A percentile compares a stretch with the other conserved stretches of the same genome.
These are phyloP conservation scores for Hibiscus trionum DNA, from an alignment of 345 rosid species.

Conservation along the genomic window DNA sequence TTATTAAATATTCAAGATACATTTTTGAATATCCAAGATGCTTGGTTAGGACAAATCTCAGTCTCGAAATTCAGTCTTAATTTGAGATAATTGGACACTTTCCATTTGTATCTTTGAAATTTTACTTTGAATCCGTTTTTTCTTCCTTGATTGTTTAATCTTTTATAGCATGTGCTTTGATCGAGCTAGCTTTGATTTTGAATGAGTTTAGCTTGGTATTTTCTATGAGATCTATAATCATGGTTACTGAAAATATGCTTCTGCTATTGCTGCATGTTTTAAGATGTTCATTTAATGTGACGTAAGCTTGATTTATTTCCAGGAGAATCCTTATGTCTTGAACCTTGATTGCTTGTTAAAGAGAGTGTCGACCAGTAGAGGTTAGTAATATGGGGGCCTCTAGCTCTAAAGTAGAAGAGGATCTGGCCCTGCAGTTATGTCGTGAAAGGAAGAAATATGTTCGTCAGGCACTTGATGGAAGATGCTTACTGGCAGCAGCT, in stretches of 20 bases:
- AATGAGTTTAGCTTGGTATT: not conserved
- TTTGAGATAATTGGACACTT: not conserved
- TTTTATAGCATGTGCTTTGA: not conserved
- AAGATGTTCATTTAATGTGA: not conserved
- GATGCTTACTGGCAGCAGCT: conserved; percentile 75
- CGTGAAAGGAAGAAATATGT: conserved; percentile 81
- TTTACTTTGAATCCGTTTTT: not conserved
- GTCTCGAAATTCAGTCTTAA: not conserved
- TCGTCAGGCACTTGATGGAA: conserved; percentile 90
- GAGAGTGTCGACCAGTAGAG: not conserved
- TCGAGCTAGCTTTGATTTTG: not conserved
- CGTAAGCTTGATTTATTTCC: conserved; percentile 11
- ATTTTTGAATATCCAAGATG: not conserved
- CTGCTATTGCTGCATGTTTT: not conserved
- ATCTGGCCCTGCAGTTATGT: conserved; percentile 78
- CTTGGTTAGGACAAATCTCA: not conserved
- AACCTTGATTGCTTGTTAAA: conserved; percentile 2
- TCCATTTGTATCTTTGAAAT: not conserved
- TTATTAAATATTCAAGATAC: not conserved
- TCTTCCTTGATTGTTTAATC: not conserved
- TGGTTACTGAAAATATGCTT: conserved; percentile 1
- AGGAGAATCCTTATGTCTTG: conserved; percentile 19
- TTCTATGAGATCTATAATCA: not conserved
- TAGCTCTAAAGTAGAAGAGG: conserved; percentile 72
- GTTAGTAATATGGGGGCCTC: conserved; percentile 52